phyloP scores from a whole-genome alignment of 345 rosid genomes.

The Garcia nutans region DNA sequence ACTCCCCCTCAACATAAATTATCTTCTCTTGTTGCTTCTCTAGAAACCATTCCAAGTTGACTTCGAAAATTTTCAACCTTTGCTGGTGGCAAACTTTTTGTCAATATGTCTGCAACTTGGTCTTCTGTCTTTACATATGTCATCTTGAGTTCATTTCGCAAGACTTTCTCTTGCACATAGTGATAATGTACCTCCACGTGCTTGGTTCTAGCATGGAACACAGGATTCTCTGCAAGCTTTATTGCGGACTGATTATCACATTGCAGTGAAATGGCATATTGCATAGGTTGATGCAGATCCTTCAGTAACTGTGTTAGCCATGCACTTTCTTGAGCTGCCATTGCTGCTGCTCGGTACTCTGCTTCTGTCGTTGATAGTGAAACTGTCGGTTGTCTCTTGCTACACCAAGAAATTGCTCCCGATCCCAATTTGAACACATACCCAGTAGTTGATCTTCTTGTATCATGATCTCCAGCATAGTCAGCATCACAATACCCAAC shows the following conservation, averaged over 20 bases:
- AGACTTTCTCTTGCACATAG: neutral
- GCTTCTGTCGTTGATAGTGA: neutral
- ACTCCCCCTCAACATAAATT: no score
- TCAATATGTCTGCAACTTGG: no score
- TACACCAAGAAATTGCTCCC: no score
- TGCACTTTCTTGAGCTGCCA: neutral
- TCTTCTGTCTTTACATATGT: no score
- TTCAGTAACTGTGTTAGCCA: neutral
- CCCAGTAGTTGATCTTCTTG: no score
- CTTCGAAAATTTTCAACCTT: no score
- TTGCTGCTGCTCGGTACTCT: neutral
- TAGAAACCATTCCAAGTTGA: no score
- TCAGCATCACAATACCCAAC: neutral
- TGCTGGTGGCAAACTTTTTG: no score
- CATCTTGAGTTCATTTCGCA: slow-evolving; percentile 26
- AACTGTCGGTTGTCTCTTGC: neutral
- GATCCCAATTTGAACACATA: no score
- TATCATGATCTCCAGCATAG: no score
- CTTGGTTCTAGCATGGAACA: neutral
- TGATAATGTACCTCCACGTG: neutral
- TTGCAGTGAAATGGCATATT: neutral
- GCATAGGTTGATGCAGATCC: neutral
- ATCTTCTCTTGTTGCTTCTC: no score
- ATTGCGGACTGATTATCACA: neutral
- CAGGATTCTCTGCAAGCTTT: neutral